phyloP scores from a whole-genome alignment of 768 basidiomycete genomes.

The Amanita muscaria region DNA sequence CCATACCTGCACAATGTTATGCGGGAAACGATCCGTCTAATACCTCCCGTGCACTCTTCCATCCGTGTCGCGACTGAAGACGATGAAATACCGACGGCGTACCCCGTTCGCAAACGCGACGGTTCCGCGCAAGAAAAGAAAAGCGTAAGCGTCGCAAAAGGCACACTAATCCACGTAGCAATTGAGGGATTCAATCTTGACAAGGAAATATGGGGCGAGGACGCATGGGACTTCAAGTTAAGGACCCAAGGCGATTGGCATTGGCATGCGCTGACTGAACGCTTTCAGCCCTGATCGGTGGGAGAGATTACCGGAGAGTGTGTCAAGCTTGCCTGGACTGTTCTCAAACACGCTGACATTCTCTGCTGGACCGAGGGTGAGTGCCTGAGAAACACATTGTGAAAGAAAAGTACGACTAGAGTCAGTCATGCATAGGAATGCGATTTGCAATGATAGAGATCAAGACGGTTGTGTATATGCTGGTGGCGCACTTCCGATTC shows the following conservation, averaged over 20 bases:
- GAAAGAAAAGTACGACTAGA: slow-evolving; percentile 6
- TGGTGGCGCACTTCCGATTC: slow-evolving; percentile 62
- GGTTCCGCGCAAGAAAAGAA: slow-evolving; percentile 32
- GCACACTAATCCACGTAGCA: slow-evolving; percentile 69
- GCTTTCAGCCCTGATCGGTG: slow-evolving; percentile 66
- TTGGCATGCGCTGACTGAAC: background rate
- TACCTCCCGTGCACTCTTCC: slow-evolving; percentile 76
- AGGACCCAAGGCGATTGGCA: slow-evolving; percentile 13
- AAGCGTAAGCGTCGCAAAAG: slow-evolving; percentile 50
- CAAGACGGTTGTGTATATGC: slow-evolving; percentile 64
- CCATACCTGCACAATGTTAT: slow-evolving; percentile 71
- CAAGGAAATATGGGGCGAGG: slow-evolving; percentile 68
- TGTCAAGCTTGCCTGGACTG: slow-evolving; percentile 55
- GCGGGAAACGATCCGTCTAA: slow-evolving; percentile 67
- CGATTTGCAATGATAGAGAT: slow-evolving; percentile 80
- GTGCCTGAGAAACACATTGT: slow-evolving; percentile 18
- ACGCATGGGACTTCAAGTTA: slow-evolving; percentile 80
- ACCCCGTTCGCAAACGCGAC: slow-evolving; percentile 46
- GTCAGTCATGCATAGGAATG: slow-evolving; percentile 74
- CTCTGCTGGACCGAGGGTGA: slow-evolving; percentile 72
- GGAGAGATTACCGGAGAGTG: slow-evolving; percentile 68
- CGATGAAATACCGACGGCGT: slow-evolving; percentile 66
- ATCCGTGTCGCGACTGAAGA: slow-evolving; percentile 70
- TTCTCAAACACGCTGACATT: slow-evolving; percentile 68
- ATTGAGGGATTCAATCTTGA: slow-evolving; percentile 77